phyloP scores from a whole-genome alignment of 2,329 filamentous ascomycete species.

The Talaromyces islandicus region DNA sequence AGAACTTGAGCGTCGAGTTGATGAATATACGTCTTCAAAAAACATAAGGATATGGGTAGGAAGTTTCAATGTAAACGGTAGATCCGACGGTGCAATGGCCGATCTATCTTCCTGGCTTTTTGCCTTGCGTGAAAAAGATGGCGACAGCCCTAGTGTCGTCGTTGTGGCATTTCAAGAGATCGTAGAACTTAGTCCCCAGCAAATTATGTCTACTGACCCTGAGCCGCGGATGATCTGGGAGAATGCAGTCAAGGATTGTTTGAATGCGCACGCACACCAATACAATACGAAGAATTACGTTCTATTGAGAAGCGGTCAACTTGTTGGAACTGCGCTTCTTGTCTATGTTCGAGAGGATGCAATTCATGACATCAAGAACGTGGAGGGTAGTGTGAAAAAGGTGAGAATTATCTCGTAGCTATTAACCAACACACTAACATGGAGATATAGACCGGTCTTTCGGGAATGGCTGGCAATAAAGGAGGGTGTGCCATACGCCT shows the following conservation, averaged over 20 bases:
- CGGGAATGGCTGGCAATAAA: conserved; percentile 96
- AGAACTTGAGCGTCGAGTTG: conserved; percentile 61
- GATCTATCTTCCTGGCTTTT: conserved; percentile 85
- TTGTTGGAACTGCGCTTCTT: conserved; percentile 88
- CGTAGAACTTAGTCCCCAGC: conserved; percentile 93
- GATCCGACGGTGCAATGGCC: conserved; percentile 67
- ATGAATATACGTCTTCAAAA: conserved; percentile 70
- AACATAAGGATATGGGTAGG: conserved; percentile 76
- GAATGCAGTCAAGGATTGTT: conserved; percentile 64
- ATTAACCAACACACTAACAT: not conserved
- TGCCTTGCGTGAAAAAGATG: conserved; percentile 48
- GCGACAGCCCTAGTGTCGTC: conserved; percentile 71
- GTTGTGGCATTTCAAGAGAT: conserved; percentile 96
- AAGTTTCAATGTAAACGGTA: conserved; percentile 93
- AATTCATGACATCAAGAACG: conserved; percentile 82
- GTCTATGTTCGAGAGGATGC: conserved; percentile 80
- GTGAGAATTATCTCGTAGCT: conserved; percentile 20
- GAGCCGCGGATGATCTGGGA: conserved; percentile 83
- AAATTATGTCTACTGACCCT: conserved; percentile 98
- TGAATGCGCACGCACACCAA: conserved; percentile 65
- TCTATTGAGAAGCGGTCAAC: conserved; percentile 80
- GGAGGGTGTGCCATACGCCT: conserved; percentile 94
- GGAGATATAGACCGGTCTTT: conserved; percentile 65
- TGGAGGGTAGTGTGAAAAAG: conserved; percentile 94
- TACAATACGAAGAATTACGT: conserved; percentile 75